Conservation (phyloP, 139 green algal species). For the Chlamydomonas eustigma region DNA sequence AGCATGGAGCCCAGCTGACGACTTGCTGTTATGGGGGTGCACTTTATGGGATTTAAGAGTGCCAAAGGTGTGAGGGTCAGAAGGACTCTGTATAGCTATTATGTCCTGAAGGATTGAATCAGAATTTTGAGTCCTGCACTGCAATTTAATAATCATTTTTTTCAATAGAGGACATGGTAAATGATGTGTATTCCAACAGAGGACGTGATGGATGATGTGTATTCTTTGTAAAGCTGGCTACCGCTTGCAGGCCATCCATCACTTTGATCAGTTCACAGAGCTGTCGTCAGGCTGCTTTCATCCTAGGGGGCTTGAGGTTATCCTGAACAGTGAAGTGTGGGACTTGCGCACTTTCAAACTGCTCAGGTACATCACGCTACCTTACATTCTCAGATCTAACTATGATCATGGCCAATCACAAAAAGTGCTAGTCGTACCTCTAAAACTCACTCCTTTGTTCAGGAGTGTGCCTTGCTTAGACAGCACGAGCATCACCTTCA, state of each 20-base stretch:
- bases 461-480: slow-evolving; percentile 48
- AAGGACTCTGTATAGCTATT: too few species aligned
- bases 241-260: slow-evolving; percentile 33
- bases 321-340: slow-evolving; percentile 77
- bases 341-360: slow-evolving; percentile 64
- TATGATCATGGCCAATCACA: too few species aligned
- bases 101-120: too few species aligned
- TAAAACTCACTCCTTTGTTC: too few species aligned
- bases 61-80: slow-evolving; percentile 10
- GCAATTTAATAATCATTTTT: too few species aligned
- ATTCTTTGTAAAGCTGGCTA: too few species aligned
- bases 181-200: too few species aligned
- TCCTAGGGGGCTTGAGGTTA: slow-evolving; percentile 57
- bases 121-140: too few species aligned
- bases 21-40: slow-evolving; percentile 63
- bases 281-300: slow-evolving; percentile 57
- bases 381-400: too few species aligned
- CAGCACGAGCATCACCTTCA: slow-evolving; percentile 39
- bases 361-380: slow-evolving; percentile 38
- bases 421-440: too few species aligned
- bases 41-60: slow-evolving; percentile 64
- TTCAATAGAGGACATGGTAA: too few species aligned
- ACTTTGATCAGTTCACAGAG: slow-evolving; percentile 68
- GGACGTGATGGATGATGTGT: too few species aligned
- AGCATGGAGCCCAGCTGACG: slow-evolving; percentile 20